A percentile compares a stretch with the other conserved stretches of the same genome.
Evolutionary conservation across 192 early-diverging fungal species (phyloP).

Genomic region (Entophlyctis helioformis): DNA sequence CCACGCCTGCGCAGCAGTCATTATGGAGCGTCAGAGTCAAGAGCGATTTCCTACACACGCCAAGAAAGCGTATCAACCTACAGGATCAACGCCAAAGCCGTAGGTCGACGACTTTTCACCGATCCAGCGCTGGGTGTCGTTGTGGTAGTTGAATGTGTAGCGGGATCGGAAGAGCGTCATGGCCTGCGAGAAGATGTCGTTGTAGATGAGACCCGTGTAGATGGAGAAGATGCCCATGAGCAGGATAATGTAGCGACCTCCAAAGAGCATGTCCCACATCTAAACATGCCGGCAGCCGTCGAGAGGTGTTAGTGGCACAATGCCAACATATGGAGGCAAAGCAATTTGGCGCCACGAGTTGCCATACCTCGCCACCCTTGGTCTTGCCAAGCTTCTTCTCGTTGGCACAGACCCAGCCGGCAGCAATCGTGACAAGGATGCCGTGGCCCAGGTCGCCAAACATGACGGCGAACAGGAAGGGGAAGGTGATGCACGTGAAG

Average conservation of each 20-base stretch:
- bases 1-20: too few species aligned
- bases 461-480: constrained; percentile 99
- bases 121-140: constrained; percentile 42
- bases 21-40: too few species aligned
- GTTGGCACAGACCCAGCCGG: constrained; percentile 60
- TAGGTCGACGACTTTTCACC: constrained; percentile 59
- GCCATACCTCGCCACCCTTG: constrained; percentile 65
- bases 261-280: constrained; percentile 82
- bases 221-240: constrained; percentile 97
- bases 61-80: constrained; percentile 16
- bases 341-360: too few species aligned
- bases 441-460: constrained; percentile 99
- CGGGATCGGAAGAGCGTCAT: constrained; percentile 64
- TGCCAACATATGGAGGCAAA: neutral
- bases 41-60: neutral
- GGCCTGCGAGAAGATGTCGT: constrained; percentile 88
- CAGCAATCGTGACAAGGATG: constrained; percentile 66
- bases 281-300: constrained; percentile 14
- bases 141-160: constrained; percentile 61
- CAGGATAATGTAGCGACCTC: constrained; percentile 93
- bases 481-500: constrained; percentile 94
- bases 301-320: neutral
- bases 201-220: constrained; percentile 95
- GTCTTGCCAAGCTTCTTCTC: constrained; percentile 69
- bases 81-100: constrained; percentile 78